phyloP scores from a whole-genome alignment of 2,329 filamentous ascomycete genomes.

The Talaromyces atroroseus region DNA sequence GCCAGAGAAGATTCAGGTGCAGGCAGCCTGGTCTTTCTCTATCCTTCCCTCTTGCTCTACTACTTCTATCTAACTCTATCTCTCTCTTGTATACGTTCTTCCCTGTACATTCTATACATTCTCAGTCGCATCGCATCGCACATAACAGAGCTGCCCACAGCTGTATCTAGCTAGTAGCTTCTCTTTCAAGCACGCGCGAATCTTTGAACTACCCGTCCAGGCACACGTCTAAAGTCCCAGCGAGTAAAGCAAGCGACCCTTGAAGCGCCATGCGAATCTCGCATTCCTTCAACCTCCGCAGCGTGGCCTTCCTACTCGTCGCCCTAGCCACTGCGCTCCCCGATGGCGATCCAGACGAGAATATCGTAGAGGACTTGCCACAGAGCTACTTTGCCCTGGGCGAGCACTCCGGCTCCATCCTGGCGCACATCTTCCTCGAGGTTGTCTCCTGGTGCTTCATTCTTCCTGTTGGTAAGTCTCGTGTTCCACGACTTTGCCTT shows the following conservation, averaged over 20 bases:
- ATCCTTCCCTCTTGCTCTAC: neutral
- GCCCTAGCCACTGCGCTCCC: neutral
- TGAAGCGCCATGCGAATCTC: neutral
- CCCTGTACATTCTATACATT: too few relatives aligned
- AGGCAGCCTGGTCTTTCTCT: neutral
- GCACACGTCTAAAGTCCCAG: neutral
- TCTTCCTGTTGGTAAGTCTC: slow-evolving; percentile 62
- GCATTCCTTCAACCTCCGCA: neutral
- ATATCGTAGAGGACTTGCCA: slow-evolving; percentile 14
- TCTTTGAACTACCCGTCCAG: too few relatives aligned
- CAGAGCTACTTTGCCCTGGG: slow-evolving; percentile 39
- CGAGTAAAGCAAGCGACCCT: neutral
- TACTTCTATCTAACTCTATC: too few relatives aligned
- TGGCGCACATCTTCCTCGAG: slow-evolving; percentile 68
- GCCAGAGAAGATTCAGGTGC: neutral
- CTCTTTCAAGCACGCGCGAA: too few relatives aligned
- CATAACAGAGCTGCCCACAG: too few relatives aligned
- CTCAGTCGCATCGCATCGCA: too few relatives aligned
- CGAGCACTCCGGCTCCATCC: slow-evolving; percentile 45
- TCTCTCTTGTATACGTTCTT: too few relatives aligned
- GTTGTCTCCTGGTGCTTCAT: slow-evolving; percentile 65
- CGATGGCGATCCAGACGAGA: neutral
- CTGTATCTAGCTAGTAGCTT: too few relatives aligned
- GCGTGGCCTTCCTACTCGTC: neutral
- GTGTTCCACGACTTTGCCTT: too few relatives aligned